Conservation (phyloP, 805 yeast species). For the Ogataea glucozyma region DNA sequence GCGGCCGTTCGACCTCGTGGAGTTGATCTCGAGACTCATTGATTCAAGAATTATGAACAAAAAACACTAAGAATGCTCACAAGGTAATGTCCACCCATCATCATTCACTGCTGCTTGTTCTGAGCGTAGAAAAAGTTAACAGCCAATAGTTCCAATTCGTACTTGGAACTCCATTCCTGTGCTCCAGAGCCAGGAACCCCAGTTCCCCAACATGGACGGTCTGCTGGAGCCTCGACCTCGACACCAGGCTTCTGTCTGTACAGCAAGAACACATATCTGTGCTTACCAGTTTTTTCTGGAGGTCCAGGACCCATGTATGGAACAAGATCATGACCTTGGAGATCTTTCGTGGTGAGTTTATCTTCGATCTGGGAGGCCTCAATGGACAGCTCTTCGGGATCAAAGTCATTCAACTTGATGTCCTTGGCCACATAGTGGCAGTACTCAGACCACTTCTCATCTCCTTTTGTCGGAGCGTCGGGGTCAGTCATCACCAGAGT, state of each 20-base stretch:
- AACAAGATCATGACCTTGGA: constrained; percentile 45
- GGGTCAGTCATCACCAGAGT: constrained; percentile 87
- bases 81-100: too few relatives aligned
- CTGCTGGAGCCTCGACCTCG: constrained; percentile 43
- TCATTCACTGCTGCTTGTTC: constrained; percentile 40
- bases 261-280: constrained; percentile 78
- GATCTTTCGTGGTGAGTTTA: constrained; percentile 37
- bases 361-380: constrained; percentile 25
- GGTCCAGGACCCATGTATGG: constrained; percentile 85
- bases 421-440: constrained; percentile 72
- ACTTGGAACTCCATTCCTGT: constrained; percentile 66
- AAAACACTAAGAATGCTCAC: background rate
- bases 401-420: constrained; percentile 46
- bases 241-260: constrained; percentile 61
- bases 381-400: constrained; percentile 32
- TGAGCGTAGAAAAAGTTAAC: constrained; percentile 87
- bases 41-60: background rate
- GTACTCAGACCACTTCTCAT: constrained; percentile 86
- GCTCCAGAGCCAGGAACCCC: constrained; percentile 80
- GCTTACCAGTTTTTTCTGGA: constrained; percentile 83
- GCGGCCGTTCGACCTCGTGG: too few relatives aligned
- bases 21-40: too few relatives aligned
- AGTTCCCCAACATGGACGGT: constrained; percentile 82
- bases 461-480: constrained; percentile 85
- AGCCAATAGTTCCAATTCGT: constrained; percentile 66